Percentiles rank a stretch among this genome's conserved stretches.
phyloP scores from a whole-genome alignment of 1,139 yeast species.

The Debaryomyces psychrophilus region DNA sequence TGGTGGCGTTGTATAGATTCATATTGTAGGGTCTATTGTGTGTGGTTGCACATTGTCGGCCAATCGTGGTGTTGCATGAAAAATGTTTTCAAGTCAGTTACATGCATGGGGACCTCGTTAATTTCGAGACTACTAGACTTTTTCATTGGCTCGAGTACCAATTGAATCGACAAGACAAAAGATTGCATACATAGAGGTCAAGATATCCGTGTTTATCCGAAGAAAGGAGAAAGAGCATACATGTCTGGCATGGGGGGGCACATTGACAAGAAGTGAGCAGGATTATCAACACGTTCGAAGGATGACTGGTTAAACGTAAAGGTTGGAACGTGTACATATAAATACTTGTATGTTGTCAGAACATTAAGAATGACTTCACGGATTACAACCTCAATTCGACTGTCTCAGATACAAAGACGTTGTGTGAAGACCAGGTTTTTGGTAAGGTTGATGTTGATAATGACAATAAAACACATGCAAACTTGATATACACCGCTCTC shows the following conservation, averaged over 20 bases:
- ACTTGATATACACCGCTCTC: slow-evolving; percentile 31
- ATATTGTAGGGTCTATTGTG: not conserved
- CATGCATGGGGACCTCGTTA: not conserved
- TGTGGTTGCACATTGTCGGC: not conserved
- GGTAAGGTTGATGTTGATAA: slow-evolving; percentile 22
- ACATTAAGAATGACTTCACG: slow-evolving; percentile 26
- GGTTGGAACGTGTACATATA: not conserved
- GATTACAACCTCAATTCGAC: slow-evolving; percentile 24
- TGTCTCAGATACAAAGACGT: slow-evolving; percentile 22
- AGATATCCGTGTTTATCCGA: no score
- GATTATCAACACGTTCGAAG: slow-evolving; percentile 3
- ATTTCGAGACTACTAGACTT: not conserved
- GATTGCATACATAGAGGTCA: no score
- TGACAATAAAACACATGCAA: slow-evolving; percentile 26
- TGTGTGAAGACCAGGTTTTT: slow-evolving; percentile 34
- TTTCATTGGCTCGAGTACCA: not conserved
- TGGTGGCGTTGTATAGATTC: not conserved
- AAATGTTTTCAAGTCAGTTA: not conserved
- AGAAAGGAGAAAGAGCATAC: not conserved
- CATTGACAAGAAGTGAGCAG: not conserved
- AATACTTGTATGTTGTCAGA: slow-evolving; percentile 18
- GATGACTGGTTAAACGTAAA: not conserved
- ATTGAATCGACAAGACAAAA: no score
- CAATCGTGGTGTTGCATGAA: not conserved
- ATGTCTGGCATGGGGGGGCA: not conserved